Evolutionary conservation across 106 monocot genomes (phyloP).

Genomic region (Platanthera zijinensis): DNA sequence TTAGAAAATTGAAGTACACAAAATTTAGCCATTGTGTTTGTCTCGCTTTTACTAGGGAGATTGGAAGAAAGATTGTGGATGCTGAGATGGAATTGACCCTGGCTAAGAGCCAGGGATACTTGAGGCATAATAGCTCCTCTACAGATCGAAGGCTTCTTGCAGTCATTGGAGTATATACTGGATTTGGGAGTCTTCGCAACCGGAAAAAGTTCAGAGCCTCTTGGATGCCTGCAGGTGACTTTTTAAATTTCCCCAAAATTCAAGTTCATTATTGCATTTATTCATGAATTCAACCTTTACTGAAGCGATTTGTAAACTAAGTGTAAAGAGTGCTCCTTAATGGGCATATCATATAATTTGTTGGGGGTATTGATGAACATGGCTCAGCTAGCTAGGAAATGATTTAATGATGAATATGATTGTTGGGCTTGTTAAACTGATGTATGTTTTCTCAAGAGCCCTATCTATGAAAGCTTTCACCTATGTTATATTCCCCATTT

Average conservation of each 20-base stretch:
- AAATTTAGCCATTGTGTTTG: conserved; percentile 1
- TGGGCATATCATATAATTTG: no score
- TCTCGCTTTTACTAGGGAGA: conserved; percentile 33
- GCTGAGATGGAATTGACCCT: conserved; percentile 91
- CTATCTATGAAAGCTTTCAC: not conserved
- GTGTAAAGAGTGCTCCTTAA: no score
- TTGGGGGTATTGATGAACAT: no score
- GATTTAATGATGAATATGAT: no score
- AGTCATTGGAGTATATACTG: conserved; percentile 90
- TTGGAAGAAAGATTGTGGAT: conserved; percentile 78
- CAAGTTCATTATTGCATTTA: not conserved
- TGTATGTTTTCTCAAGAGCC: not conserved
- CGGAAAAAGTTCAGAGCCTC: conserved; percentile 78
- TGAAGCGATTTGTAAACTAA: not conserved
- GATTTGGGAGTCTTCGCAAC: conserved; percentile 81
- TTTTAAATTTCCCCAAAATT: not conserved
- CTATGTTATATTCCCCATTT: not conserved
- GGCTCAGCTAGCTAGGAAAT: no score
- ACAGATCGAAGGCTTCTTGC: conserved; percentile 58
- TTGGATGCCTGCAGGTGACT: conserved; percentile 92
- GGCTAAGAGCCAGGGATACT: conserved; percentile 85
- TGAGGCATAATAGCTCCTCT: conserved; percentile 39
- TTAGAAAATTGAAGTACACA: not conserved
- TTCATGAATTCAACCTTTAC: not conserved
- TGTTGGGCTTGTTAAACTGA: not conserved